Percentiles rank a stretch among this genome's conserved stretches.
These are phyloP conservation scores for Plasmodium fragile DNA, from an alignment of 169 alveolate species.

Conservation along the genomic window DNA sequence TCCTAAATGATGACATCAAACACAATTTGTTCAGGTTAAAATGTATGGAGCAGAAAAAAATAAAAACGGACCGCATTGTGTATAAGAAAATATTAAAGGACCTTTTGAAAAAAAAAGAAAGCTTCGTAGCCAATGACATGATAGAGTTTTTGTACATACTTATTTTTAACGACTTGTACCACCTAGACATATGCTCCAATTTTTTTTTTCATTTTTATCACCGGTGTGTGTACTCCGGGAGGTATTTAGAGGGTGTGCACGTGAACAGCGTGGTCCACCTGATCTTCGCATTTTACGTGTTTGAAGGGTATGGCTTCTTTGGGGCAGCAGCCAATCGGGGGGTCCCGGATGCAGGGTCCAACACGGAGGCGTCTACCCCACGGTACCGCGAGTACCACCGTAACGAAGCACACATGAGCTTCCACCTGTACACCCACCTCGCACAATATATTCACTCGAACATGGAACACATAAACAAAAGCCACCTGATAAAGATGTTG, in stretches of 20 bases:
- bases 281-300: slow-evolving; percentile 44
- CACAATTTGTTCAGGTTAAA: slow-evolving; percentile 59
- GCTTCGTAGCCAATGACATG: slow-evolving; percentile 51
- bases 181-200: slow-evolving; percentile 54
- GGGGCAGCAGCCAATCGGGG: neutral
- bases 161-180: slow-evolving; percentile 68
- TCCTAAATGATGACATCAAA: slow-evolving; percentile 54
- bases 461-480: slow-evolving; percentile 70
- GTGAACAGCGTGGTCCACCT: slow-evolving; percentile 67
- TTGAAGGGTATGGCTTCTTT: slow-evolving; percentile 50
- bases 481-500: slow-evolving; percentile 47
- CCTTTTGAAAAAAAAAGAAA: slow-evolving; percentile 53
- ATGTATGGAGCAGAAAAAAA: slow-evolving; percentile 75
- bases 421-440: slow-evolving; percentile 50
- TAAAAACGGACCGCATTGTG: slow-evolving; percentile 68
- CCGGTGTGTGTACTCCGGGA: slow-evolving; percentile 31
- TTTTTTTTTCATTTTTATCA: slow-evolving; percentile 68
- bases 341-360: neutral
- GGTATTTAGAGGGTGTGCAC: slow-evolving; percentile 44
- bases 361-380: neutral
- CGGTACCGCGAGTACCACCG: slow-evolving; percentile 33
- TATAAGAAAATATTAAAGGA: slow-evolving; percentile 73
- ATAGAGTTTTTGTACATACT: slow-evolving; percentile 52
- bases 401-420: slow-evolving; percentile 22
- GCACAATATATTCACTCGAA: slow-evolving; percentile 23